Evolutionary conservation across 306 rosid genomes (phyloP).

Genomic region (Prunus mira): DNA sequence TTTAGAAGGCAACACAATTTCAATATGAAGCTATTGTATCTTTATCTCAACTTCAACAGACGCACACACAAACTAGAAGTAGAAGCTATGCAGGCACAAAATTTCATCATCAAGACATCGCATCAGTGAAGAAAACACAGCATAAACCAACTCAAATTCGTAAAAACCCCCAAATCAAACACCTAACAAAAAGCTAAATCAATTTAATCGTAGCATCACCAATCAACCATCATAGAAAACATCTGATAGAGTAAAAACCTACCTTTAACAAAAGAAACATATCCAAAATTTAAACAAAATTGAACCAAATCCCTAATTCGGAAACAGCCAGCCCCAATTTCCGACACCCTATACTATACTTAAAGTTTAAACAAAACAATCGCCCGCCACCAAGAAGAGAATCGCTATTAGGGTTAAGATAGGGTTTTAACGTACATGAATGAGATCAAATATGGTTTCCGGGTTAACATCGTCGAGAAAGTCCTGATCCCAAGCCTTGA

Average conservation of each 20-base stretch:
- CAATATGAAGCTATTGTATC: background rate
- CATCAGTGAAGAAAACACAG: background rate
- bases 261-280: background rate
- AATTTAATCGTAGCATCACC: background rate
- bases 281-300: background rate
- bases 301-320: background rate
- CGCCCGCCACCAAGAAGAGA: too few relatives aligned
- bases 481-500: slow-evolving; percentile 60
- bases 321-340: background rate
- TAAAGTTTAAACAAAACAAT: background rate
- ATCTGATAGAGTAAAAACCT: background rate
- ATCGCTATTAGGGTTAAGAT: too few relatives aligned
- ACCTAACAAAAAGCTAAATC: background rate
- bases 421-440: slow-evolving; percentile 34
- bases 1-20: background rate
- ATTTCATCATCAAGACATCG: background rate
- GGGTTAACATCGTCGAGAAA: slow-evolving; percentile 63
- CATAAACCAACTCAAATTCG: background rate
- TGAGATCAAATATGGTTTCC: slow-evolving; percentile 73
- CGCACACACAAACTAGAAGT: background rate
- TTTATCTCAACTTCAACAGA: background rate
- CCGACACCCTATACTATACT: background rate
- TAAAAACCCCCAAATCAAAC: background rate
- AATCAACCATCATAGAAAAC: background rate
- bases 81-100: background rate